A percentile compares a stretch with the other conserved stretches of the same genome.
phyloP scores from a whole-genome alignment of 2,329 filamentous ascomycete species.

The Aquanectria penicillioides region DNA sequence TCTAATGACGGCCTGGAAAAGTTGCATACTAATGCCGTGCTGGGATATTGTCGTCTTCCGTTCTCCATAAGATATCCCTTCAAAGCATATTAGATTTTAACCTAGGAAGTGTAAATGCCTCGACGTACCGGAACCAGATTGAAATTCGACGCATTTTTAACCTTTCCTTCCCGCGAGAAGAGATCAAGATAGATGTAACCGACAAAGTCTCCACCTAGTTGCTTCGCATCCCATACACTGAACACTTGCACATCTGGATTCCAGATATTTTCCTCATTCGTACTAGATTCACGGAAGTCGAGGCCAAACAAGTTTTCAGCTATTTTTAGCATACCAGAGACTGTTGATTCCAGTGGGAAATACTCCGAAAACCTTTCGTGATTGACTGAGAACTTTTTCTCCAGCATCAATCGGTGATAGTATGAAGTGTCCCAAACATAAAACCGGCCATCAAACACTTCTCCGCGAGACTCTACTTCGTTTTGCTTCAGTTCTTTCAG shows the following conservation, averaged over 20 bases:
- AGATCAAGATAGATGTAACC: conserved; percentile 2
- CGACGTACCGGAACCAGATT: background rate
- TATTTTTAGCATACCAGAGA: background rate
- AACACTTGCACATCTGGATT: background rate
- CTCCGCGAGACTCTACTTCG: background rate
- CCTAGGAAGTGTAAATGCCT: background rate
- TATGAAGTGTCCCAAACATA: background rate
- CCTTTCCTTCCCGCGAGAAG: background rate
- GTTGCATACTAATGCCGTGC: background rate
- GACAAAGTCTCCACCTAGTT: background rate
- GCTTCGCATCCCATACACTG: background rate
- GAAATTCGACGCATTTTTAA: background rate
- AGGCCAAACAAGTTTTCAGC: background rate
- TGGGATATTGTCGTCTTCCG: background rate
- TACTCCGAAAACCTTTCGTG: background rate
- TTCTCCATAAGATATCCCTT: background rate
- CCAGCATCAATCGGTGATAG: background rate
- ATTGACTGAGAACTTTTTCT: background rate
- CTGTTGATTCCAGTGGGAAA: background rate
- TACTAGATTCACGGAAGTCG: background rate
- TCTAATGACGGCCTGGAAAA: background rate
- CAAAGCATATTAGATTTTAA: background rate
- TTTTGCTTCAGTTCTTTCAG: background rate
- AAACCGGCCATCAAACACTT: background rate
- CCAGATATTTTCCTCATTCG: background rate